Evolutionary conservation across 2,329 filamentous ascomycete species (phyloP).

Genomic region (Fusarium sp.): DNA sequence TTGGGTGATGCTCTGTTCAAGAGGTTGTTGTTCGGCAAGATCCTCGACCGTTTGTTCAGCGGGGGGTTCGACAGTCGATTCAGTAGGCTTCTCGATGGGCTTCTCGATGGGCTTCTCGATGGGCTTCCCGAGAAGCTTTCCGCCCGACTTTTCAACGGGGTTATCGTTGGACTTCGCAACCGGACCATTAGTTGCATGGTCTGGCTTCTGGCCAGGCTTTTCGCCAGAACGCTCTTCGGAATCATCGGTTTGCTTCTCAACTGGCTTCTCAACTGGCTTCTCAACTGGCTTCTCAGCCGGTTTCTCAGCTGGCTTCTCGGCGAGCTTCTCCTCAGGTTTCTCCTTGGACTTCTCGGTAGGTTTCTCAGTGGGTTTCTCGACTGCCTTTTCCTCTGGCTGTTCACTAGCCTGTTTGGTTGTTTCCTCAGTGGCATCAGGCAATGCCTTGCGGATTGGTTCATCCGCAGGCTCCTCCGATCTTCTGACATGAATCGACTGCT

Average conservation of each 20-base stretch:
- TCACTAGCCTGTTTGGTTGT: not conserved
- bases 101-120: not conserved
- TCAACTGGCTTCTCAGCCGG: not conserved
- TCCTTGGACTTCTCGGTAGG: not conserved
- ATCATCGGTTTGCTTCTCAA: not conserved
- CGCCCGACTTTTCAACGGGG: not conserved
- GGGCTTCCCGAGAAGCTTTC: not conserved
- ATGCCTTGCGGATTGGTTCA: not conserved
- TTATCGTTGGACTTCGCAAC: not conserved
- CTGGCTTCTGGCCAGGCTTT: not conserved
- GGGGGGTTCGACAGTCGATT: not conserved
- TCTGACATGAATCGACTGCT: constrained; percentile 6
- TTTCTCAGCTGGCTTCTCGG: not conserved
- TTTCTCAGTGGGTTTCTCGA: not conserved
- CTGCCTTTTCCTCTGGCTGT: not conserved
- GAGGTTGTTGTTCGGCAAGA: not conserved
- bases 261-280: not conserved
- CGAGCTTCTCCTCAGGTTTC: not conserved
- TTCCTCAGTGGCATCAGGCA: constrained; percentile 4
- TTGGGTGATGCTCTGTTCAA: not conserved
- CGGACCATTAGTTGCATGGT: not conserved
- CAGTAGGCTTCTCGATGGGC: not conserved
- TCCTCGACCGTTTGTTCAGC: not conserved
- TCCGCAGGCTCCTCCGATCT: constrained; percentile 9
- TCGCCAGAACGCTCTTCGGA: not conserved